Evolutionary conservation across 352 stramenopile species (phyloP), one percentile per base, ranked within the genome.

Genomic region (Globisporangium takayamanum): DNA sequence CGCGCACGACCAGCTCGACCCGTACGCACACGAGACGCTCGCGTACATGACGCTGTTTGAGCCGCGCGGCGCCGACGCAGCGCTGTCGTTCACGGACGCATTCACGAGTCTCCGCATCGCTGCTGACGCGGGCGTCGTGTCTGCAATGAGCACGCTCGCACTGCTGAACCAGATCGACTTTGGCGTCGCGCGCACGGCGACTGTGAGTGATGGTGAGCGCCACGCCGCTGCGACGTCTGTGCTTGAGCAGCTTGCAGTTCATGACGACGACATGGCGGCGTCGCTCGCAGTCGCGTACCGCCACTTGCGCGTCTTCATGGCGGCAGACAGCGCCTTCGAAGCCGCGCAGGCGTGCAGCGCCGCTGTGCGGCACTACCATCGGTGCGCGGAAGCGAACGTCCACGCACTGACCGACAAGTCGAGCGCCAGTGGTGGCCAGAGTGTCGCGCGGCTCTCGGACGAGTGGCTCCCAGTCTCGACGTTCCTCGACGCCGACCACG

Each of bases 1-100:
- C 10, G 60, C 53, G 0, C 66, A 30, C 8, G 60, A 71, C 3
- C 47, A 62, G 5, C 52, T 71, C 28, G 78, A 88, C 57, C 16
- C 68, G 49, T 87, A 71, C 46, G 80, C 80, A 8, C 63, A 79
- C 41, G 80, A 84, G 45, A 71, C 71, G 36, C 64, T 88, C 18
- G 80, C 80, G n/a, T 86, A 76, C 59, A 70, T 78, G 53, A 67
- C 73, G 49, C 72, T 90, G 3, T 88, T 90, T 57, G 76, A 88
- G 30, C 70, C 76, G 0, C n/a, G 11, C 20, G 44, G 44, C 16
- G 60, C 59, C 15, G 42, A 14, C 33, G 57, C 28, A 42, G 62
- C 26, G 55, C 20, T 58, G 53, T 50, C 52, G 11, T 65, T 84
- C 59, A 53, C 69, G 18, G 53, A 71, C 25, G 78, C 78, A 12